Base-by-base conservation (phyloP, 2,329 filamentous ascomycete genomes). In the Bipolaris gigantea region DNA sequence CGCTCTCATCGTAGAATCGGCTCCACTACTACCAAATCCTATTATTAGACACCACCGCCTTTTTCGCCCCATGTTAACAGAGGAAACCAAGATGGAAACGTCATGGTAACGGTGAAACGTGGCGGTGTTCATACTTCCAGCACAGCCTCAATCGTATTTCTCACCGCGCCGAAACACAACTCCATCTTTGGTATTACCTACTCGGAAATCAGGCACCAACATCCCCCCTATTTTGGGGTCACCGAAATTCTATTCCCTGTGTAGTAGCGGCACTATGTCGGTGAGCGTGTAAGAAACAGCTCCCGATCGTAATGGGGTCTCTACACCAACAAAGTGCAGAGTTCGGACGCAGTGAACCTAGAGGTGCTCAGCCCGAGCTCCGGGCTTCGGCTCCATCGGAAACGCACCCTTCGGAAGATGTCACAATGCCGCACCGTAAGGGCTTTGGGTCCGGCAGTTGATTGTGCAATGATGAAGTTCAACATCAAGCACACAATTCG, bases 111-210 rank as follows among this genome's bases (percentile, higher is more conserved):
- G 11, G 13, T 45, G 34, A 23, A 50, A 50, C 34, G 51, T 50
- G 51, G 51, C 46, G 23, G 46, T 50, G 46, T 38, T 39, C 41
- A 10, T 48, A 19, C 34, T 41, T 40, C 27, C 30, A 16, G 33
- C 46, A 54, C 40, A 50, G 51, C 51, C 51, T 54, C 40, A 10
- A 30, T 32, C 18, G 32, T 33, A 25, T 23, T 19, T 19, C 45
- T 49, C 19, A 19, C 21, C 10, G 40, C 45, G 40, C 33, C 39
- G 34, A 49, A 38, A 21, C 32, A 44, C 34, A 35, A 32, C 42
- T 18, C 23, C 33, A 21, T 38, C 21, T 23, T 25, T 39, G 19
- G 30, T 23, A 21, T 30, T 33, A 32, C 21, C 30, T 36, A 41
- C 21, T 23, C 13, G 21, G 36, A 23, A 23, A 7, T 27, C 35